These are phyloP conservation scores for Paecilomyces dactylethromorphus DNA, from an alignment of 2,329 filamentous ascomycete species.

Conservation along the genomic window DNA sequence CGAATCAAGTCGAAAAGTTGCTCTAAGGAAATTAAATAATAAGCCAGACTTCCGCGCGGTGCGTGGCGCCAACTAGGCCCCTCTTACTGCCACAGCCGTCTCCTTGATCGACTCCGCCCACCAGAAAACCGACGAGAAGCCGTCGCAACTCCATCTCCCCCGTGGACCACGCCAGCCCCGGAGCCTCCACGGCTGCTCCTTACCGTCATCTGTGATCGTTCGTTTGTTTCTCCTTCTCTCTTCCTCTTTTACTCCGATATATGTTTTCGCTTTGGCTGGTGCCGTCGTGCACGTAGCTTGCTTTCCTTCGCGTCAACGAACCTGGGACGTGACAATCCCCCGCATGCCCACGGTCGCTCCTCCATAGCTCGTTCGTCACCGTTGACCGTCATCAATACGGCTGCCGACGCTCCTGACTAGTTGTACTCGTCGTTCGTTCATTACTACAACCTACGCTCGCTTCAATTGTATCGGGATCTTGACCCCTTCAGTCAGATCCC, in stretches of 20 bases:
- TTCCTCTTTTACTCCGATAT: constrained; percentile 2
- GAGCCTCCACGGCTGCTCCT: constrained; percentile 6
- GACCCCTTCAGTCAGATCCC: constrained; percentile 2
- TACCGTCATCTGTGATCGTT: constrained; percentile 4
- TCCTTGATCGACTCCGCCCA: no score
- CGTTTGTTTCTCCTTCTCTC: background rate
- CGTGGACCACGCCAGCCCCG: background rate
- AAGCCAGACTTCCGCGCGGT: background rate
- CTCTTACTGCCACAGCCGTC: background rate
- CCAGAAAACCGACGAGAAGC: no score
- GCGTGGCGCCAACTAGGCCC: background rate
- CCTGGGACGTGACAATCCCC: constrained; percentile 16
- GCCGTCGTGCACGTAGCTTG: constrained; percentile 23
- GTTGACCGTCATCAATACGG: background rate
- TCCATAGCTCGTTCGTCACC: background rate
- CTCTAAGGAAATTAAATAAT: background rate
- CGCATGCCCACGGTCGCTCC: constrained; percentile 4
- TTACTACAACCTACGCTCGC: constrained; percentile 18
- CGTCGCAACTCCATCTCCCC: background rate
- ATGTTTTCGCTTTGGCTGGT: constrained; percentile 16
- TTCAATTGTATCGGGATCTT: constrained; percentile 8
- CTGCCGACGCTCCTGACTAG: constrained; percentile 1
- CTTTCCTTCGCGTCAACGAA: constrained; percentile 18
- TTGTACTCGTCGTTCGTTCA: constrained; percentile 18
- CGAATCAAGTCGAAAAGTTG: background rate